phyloP scores from a whole-genome alignment of 306 rosid species.

The Aeschynomene evenia region DNA sequence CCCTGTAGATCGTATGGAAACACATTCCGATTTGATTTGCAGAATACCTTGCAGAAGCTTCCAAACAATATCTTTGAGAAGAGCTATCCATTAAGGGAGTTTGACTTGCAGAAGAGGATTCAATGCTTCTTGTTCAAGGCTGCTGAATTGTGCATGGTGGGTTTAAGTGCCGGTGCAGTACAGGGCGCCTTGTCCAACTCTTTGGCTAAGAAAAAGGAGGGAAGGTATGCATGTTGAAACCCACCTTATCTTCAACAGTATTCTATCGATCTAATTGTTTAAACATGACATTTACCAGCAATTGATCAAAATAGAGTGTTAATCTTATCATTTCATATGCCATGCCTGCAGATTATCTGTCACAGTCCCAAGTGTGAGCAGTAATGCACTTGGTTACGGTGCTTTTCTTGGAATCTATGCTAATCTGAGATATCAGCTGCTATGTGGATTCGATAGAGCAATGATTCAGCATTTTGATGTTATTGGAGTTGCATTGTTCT shows the following conservation, averaged over 20 bases:
- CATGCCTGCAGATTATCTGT: slow-evolving; percentile 70
- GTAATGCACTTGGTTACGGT: slow-evolving; percentile 91
- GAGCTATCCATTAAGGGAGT: slow-evolving; percentile 93
- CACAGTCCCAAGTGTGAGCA: slow-evolving; percentile 74
- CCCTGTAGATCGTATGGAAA: slow-evolving; percentile 97
- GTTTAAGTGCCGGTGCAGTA: slow-evolving; percentile 85
- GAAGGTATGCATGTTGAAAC: slow-evolving; percentile 54
- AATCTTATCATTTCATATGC: slow-evolving; percentile 4
- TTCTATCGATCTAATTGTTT: neutral
- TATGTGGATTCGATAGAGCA: slow-evolving; percentile 89
- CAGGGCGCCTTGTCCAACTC: slow-evolving; percentile 77
- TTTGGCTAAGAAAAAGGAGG: slow-evolving; percentile 76
- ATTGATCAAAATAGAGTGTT: slow-evolving; percentile 25
- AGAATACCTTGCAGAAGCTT: slow-evolving; percentile 96
- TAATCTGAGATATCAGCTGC: slow-evolving; percentile 86
- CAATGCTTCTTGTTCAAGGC: slow-evolving; percentile 94
- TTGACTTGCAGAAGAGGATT: slow-evolving; percentile 82
- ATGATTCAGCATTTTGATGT: slow-evolving; percentile 90
- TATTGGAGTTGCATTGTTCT: slow-evolving; percentile 81
- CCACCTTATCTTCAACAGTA: slow-evolving; percentile 3
- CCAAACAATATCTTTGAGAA: slow-evolving; percentile 95
- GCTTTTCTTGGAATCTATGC: slow-evolving; percentile 98
- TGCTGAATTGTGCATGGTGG: slow-evolving; percentile 98
- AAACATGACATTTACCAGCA: neutral
- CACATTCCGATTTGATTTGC: slow-evolving; percentile 88